Evolutionary conservation across 768 basidiomycete species (phyloP), one percentile per base, ranked within the genome.

Genomic region (Dioszegia crocea): DNA sequence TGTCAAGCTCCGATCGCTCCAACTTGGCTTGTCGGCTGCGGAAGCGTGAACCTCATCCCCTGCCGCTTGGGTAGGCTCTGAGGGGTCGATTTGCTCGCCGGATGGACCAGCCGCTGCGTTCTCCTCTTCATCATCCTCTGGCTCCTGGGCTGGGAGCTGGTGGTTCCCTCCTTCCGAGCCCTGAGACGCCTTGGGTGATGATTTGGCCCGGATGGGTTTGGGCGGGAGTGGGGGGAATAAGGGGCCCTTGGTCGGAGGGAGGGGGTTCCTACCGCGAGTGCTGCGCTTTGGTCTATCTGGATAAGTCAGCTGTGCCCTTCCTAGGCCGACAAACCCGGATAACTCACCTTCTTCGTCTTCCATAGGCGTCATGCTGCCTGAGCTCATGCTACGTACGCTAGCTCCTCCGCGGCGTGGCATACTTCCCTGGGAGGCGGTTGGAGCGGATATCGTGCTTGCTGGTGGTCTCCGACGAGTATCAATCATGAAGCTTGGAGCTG

Each of bases 101-200:
- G 43, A 56, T 17, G 54, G 54, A 4, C 54, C 44, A 19, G 54
- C 41, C 1, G 24, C 36, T 5, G 29, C 27, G 33, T 14, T 14
- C 8, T 58, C 57, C 21, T 12, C 24, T 21, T 59, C 57, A 19
- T 29, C 27, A 19, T 51, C 49, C 17, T 59, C 23, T 52, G 47
- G 19, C 21, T 86, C 90, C 68, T 92, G 89, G 16, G 89, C 89
- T 17, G 40, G 57, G 64, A 92, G 85, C 77, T 92, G 88, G 45
- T 91, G 81, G 30, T 89, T 88, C 70, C n/a, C 33, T 6, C 8
- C 33, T 33, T 61, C 21, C 12, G 36, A 40, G 46, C 30, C 12
- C 50, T 71, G 73, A 48, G 65, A 57, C 2, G 59, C 63, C 64
- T 31, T 75, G 43, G 43, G 69, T 48, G 36, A 67, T 33, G 66